A percentile compares a stretch with the other conserved stretches of the same genome.
phyloP scores from a whole-genome alignment of 257 asterid species.

The Scutellaria galericulata region DNA sequence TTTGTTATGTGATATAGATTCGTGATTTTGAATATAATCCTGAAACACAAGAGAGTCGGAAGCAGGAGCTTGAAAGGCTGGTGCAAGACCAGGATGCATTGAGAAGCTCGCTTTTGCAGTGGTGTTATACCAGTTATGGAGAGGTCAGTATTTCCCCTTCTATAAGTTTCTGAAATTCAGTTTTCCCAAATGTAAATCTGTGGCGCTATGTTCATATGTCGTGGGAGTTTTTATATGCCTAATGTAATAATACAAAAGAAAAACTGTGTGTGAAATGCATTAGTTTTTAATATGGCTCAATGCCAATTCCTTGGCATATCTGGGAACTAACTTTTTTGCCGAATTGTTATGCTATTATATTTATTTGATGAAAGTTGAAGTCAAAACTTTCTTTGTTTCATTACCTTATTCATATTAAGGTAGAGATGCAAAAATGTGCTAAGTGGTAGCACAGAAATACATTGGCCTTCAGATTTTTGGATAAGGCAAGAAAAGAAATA shows the following conservation, averaged over 20 bases:
- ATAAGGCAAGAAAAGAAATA: neutral
- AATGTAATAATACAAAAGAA: slow-evolving; percentile 2
- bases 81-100: slow-evolving; percentile 75
- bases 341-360: slow-evolving; percentile 14
- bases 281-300: slow-evolving; percentile 13
- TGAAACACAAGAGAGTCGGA: slow-evolving; percentile 71
- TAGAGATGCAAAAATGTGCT: neutral
- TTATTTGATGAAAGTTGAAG: slow-evolving; percentile 11
- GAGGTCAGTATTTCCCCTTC: slow-evolving; percentile 59
- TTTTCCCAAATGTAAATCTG: neutral
- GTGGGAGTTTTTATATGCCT: slow-evolving; percentile 16
- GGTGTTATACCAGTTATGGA: slow-evolving; percentile 88
- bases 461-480: neutral
- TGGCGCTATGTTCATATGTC: slow-evolving; percentile 14
- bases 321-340: slow-evolving; percentile 3
- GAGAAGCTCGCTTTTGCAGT: slow-evolving; percentile 77
- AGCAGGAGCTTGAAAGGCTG: slow-evolving; percentile 74
- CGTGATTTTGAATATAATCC: slow-evolving; percentile 78
- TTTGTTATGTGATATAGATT: slow-evolving; percentile 51
- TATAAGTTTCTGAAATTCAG: slow-evolving; percentile 32
- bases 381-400: neutral
- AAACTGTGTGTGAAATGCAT: neutral
- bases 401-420: neutral
- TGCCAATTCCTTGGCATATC: slow-evolving; percentile 2
- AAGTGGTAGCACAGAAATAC: too few relatives aligned